Percentiles rank a stretch among this genome's conserved stretches.
These are phyloP conservation scores for Fusarium anthophilum DNA, from an alignment of 2,329 filamentous ascomycete genomes.

Conservation along the genomic window DNA sequence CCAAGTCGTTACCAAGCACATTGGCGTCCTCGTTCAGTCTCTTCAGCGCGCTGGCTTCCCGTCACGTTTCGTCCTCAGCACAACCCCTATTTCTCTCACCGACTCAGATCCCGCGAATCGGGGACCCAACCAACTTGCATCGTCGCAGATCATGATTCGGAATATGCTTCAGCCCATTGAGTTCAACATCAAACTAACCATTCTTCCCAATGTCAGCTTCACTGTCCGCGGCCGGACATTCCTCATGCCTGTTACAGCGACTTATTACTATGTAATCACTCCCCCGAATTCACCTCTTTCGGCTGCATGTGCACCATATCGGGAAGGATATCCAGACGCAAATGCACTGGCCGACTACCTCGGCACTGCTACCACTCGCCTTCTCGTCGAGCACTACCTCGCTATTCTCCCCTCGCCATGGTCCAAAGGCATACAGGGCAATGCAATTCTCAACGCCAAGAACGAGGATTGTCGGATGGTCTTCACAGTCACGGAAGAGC, in stretches of 20 bases:
- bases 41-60: constrained; percentile 59
- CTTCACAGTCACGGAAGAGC: constrained; percentile 43
- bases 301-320: constrained; percentile 54
- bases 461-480: constrained; percentile 44
- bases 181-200: constrained; percentile 54
- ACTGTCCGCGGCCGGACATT: constrained; percentile 57
- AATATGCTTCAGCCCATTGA: constrained; percentile 54
- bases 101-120: constrained; percentile 41
- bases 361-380: constrained; percentile 53
- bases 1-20: constrained; percentile 50
- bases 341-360: constrained; percentile 58
- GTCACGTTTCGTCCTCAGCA: constrained; percentile 55
- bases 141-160: constrained; percentile 57
- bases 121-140: constrained; percentile 50
- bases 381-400: constrained; percentile 51
- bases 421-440: constrained; percentile 46
- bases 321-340: constrained; percentile 56
- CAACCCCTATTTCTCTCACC: constrained; percentile 46
- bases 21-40: constrained; percentile 55
- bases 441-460: constrained; percentile 44
- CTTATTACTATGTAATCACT: constrained; percentile 56
- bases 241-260: constrained; percentile 55
- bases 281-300: constrained; percentile 50
- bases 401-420: constrained; percentile 40
- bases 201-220: constrained; percentile 56